Conservation (phyloP, 345 rosid genomes). For the Sapria himalayana region DNA sequence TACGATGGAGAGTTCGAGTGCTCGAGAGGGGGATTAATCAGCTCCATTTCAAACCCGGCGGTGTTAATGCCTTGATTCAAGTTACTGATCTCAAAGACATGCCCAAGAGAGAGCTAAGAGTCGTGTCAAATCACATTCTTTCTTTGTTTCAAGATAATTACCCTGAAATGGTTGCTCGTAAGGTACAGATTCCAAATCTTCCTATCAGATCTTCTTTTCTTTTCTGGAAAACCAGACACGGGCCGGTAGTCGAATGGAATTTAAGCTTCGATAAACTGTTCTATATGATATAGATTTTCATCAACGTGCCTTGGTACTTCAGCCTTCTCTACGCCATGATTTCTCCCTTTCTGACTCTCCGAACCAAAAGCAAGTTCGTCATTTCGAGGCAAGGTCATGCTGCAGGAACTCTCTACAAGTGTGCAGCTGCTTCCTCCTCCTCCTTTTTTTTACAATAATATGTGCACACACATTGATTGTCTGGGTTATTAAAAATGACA, state of each 20-base stretch:
- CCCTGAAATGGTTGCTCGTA: constrained; percentile 98
- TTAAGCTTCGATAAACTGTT: neutral
- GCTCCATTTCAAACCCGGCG: constrained; percentile 83
- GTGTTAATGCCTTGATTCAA: constrained; percentile 74
- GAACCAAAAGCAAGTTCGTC: constrained; percentile 94
- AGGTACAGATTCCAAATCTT: constrained; percentile 22
- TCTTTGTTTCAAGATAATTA: constrained; percentile 92
- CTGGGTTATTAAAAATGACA: too few relatives aligned
- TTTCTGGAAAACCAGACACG: neutral
- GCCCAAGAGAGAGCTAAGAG: constrained; percentile 90
- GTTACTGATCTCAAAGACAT: constrained; percentile 91
- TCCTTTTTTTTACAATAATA: neutral
- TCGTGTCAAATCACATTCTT: constrained; percentile 72
- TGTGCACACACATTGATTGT: too few relatives aligned
- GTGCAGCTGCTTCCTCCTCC: neutral
- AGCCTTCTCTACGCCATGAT: constrained; percentile 65
- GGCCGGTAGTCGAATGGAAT: too few relatives aligned
- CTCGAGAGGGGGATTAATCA: constrained; percentile 63
- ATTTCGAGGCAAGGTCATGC: constrained; percentile 75
- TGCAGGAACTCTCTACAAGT: constrained; percentile 96
- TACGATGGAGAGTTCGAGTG: constrained; percentile 90
- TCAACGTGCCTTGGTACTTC: constrained; percentile 99
- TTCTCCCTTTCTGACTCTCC: constrained; percentile 79
- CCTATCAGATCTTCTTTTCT: neutral
- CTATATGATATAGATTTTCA: constrained; percentile 37